Conservation (phyloP, 1,284 basidiomycete genomes). For the Caloboletus firmus region DNA sequence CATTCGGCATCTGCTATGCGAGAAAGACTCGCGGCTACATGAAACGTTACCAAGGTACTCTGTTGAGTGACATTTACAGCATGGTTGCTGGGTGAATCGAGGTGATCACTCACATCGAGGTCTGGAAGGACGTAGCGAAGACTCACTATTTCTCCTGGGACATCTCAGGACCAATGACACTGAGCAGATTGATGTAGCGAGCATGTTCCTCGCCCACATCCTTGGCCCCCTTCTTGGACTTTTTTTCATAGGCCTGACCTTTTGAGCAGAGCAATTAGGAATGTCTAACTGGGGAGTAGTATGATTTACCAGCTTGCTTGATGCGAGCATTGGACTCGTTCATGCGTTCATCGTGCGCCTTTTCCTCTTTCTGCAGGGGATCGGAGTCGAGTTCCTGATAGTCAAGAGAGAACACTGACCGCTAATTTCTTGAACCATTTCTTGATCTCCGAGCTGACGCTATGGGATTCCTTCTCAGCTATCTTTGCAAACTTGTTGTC, state of each 20-base stretch:
- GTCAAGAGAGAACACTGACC: constrained; percentile 40
- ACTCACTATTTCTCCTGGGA: constrained; percentile 75
- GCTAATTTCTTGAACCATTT: constrained; percentile 83
- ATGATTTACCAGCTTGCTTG: constrained; percentile 64
- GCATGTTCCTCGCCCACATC: constrained; percentile 73
- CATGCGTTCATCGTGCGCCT: constrained; percentile 69
- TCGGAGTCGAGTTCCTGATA: constrained; percentile 1
- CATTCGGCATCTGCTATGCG: constrained; percentile 76
- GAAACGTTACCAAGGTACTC: constrained; percentile 58
- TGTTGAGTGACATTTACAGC: constrained; percentile 58
- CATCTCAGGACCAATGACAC: constrained; percentile 71
- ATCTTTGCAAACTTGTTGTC: constrained; percentile 72
- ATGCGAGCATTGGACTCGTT: constrained; percentile 68
- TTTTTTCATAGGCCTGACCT: constrained; percentile 73
- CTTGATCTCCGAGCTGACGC: constrained; percentile 64
- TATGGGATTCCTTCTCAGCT: constrained; percentile 70
- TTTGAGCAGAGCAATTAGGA: constrained; percentile 28
- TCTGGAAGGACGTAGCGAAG: neutral
- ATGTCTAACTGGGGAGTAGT: neutral
- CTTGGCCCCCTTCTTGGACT: constrained; percentile 67
- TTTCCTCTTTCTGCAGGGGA: constrained; percentile 68
- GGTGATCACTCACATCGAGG: constrained; percentile 7
- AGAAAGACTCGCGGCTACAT: constrained; percentile 60
- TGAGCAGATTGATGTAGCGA: constrained; percentile 72
- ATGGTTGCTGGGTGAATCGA: constrained; percentile 56